Evolutionary conservation across 129 eudicot species (phyloP).

Genomic region (Dittrichia graveolens): DNA sequence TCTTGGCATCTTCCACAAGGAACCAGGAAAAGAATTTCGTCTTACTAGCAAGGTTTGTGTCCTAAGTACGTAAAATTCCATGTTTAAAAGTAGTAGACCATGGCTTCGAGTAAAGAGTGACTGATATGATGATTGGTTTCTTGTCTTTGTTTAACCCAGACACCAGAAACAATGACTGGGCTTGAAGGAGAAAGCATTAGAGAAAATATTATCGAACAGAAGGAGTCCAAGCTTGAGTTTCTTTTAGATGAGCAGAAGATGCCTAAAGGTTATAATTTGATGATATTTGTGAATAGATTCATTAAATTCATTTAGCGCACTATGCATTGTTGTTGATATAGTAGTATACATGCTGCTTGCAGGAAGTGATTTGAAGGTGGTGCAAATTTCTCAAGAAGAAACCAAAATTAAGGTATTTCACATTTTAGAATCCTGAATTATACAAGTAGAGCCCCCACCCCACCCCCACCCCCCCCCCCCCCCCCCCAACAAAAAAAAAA

Average conservation of each 20-base stretch:
- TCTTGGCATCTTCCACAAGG: constrained; percentile 31
- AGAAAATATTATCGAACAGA: constrained; percentile 9
- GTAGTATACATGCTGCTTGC: constrained; percentile 13
- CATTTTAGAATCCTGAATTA: constrained; percentile 7
- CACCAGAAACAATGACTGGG: constrained; percentile 17
- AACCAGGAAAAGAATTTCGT: constrained; percentile 15
- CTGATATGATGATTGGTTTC: background rate
- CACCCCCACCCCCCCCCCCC: no score
- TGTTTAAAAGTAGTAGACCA: background rate
- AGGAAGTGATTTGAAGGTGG: constrained; percentile 34
- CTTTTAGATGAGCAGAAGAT: constrained; percentile 12
- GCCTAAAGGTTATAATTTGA: constrained; percentile 27
- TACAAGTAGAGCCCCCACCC: background rate
- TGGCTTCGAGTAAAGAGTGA: background rate
- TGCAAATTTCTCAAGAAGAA: constrained; percentile 32
- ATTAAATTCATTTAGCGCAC: background rate
- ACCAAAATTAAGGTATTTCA: constrained; percentile 35
- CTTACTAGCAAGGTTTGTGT: constrained; percentile 38
- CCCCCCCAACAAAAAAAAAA: no score
- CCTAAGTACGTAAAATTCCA: background rate
- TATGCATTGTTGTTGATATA: background rate
- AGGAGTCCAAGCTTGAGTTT: constrained; percentile 20
- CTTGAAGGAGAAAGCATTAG: constrained; percentile 5
- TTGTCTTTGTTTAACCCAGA: constrained; percentile 3
- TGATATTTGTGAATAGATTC: background rate